phyloP scores from a whole-genome alignment of 2,329 filamentous ascomycete genomes.

The Pyricularia grisea region DNA sequence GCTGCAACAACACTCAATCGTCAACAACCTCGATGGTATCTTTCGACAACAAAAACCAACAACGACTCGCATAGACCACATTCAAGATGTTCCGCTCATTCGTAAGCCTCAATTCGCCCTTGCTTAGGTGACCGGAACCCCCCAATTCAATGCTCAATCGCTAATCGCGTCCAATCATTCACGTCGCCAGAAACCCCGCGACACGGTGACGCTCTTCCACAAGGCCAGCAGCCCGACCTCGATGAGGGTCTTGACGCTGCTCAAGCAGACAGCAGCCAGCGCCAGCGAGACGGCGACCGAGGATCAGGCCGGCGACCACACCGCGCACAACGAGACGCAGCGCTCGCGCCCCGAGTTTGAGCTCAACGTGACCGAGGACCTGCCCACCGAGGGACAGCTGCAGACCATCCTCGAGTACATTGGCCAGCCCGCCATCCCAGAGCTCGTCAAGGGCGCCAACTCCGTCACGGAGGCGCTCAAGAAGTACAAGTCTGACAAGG shows the following conservation, averaged over 20 bases:
- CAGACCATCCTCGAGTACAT: constrained; percentile 35
- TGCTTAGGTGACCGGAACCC: background rate
- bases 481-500: constrained; percentile 61
- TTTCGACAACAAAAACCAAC: background rate
- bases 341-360: constrained; percentile 62
- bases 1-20: background rate
- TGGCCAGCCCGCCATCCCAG: constrained; percentile 48
- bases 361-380: constrained; percentile 40
- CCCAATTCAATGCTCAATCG: background rate
- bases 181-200: constrained; percentile 63
- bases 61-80: background rate
- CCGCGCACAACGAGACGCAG: constrained; percentile 44
- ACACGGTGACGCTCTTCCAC: constrained; percentile 96
- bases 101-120: constrained; percentile 20
- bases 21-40: background rate
- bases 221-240: constrained; percentile 67
- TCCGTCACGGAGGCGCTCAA: constrained; percentile 70
- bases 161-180: background rate
- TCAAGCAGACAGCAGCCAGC: constrained; percentile 71
- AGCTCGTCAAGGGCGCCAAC: constrained; percentile 63
- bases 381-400: constrained; percentile 50
- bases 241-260: constrained; percentile 59
- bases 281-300: constrained; percentile 58
- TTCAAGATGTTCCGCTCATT: constrained; percentile 34
- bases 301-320: constrained; percentile 63